These are phyloP conservation scores for Coniochaeta sp. DNA, from an alignment of 2,329 filamentous ascomycete genomes.

Conservation along the genomic window DNA sequence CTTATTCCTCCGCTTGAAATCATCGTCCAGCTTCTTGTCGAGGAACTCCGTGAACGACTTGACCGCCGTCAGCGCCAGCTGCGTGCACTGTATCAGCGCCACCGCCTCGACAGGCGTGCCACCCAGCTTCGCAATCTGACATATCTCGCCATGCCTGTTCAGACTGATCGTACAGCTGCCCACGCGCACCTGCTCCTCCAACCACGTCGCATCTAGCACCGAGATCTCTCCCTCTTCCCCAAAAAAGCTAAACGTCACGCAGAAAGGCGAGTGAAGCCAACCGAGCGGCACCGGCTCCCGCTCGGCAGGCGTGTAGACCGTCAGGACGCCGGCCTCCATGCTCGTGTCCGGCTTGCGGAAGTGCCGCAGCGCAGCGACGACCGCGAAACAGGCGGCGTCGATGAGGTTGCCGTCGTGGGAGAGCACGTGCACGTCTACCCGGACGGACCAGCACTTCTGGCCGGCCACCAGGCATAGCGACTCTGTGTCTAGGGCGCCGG, in stretches of 20 bases:
- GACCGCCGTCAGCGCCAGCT: conserved; percentile 67
- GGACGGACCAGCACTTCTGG: conserved; percentile 83
- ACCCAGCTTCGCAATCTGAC: conserved; percentile 84
- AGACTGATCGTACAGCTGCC: conserved; percentile 74
- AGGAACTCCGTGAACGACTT: conserved; percentile 72
- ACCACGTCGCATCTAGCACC: conserved; percentile 61
- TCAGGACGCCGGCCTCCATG: conserved; percentile 77
- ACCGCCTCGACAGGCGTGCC: conserved; percentile 76
- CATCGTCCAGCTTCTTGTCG: conserved; percentile 65
- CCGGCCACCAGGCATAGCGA: conserved; percentile 90
- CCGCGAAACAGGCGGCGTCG: conserved; percentile 77
- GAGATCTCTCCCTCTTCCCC: conserved; percentile 63
- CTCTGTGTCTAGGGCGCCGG: conserved; percentile 88
- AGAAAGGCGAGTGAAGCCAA: conserved; percentile 87
- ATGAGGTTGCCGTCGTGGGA: conserved; percentile 86
- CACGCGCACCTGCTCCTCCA: conserved; percentile 70
- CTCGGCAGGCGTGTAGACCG: conserved; percentile 76
- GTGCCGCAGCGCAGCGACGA: conserved; percentile 82
- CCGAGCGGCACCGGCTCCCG: conserved; percentile 84
- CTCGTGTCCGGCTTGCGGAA: conserved; percentile 86
- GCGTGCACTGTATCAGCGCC: conserved; percentile 67
- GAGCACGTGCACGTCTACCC: conserved; percentile 86
- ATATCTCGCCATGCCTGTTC: conserved; percentile 85
- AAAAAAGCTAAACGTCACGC: conserved; percentile 84
- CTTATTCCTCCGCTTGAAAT: conserved; percentile 69